Conservation (phyloP, 1,284 basidiomycete species). For the Peniophora sp. region DNA sequence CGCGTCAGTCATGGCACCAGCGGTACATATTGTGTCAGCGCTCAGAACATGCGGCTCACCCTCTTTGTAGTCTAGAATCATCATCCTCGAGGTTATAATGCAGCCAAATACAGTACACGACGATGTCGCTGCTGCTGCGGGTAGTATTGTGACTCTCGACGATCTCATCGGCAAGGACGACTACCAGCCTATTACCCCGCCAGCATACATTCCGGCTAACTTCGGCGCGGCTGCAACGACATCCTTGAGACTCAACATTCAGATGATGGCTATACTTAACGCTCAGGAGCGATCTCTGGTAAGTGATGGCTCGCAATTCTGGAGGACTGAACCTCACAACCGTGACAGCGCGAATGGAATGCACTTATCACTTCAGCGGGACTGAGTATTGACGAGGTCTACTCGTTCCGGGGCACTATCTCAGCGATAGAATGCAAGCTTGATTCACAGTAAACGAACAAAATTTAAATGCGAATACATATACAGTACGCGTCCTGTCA, state of each 20-base stretch:
- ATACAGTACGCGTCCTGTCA: no score
- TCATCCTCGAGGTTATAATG: conserved; percentile 9
- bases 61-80: conserved; percentile 3
- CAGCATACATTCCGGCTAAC: conserved; percentile 8
- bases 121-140: not conserved
- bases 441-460: not conserved
- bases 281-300: conserved; percentile 10
- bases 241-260: conserved; percentile 8
- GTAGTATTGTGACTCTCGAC: conserved; percentile 1
- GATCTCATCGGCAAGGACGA: not conserved
- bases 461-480: no score
- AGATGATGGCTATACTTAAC: conserved; percentile 12
- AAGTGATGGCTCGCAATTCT: not conserved
- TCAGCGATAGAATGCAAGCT: conserved; percentile 10
- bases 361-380: conserved; percentile 4
- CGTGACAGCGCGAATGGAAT: conserved; percentile 7
- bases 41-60: not conserved
- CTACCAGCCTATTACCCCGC: conserved; percentile 3
- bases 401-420: conserved; percentile 6
- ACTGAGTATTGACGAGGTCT: conserved; percentile 4
- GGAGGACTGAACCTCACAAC: not conserved
- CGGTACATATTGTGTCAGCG: conserved; percentile 1
- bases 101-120: conserved; percentile 3
- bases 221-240: conserved; percentile 8
- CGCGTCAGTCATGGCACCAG: conserved; percentile 1